Base-by-base conservation (phyloP, 2,329 filamentous ascomycete species). In the Lecanicillium sp. region DNA sequence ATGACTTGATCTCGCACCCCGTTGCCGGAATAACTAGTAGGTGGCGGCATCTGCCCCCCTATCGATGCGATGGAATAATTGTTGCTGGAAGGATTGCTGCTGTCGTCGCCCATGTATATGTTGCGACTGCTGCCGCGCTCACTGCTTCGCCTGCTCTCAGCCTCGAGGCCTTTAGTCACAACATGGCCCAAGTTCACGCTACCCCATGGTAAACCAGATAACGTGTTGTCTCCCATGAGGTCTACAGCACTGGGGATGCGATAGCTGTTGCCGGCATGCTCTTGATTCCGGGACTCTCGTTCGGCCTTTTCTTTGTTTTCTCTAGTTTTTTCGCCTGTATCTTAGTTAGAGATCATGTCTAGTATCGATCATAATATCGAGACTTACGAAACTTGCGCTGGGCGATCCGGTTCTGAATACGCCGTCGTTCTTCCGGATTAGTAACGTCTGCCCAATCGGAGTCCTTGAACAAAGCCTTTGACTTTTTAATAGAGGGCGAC, bases 401-500 rank as follows among this genome's bases (percentile, higher is more conserved):
- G 2, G 85, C 85, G 52, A 88, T 77, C 46, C 84, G 78, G 61
- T 90, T 90, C 62, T 90, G 86, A 43, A 89, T 84, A 51, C 84
- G 81, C 53, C 86, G 73, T 59, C 86, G 75, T 67, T 87, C 83
- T 51, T 81, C 81, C 0, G 83, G 83, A 56, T 89, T 84, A 6
- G 77, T 78, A 36, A 89, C 74, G 0, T 83, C 76, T 23, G 77
- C 73, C 86, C 86, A 90, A 66, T 87, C 79, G 53, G 85, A 75
- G 3, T 68, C 68, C 54, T 73, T 75, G 19, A n/a, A 62, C 41
- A 26, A 58, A 67, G 5, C 62, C 53, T 70, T 75, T 41, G 62
- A 56, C 48, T 67, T 72, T 48, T 68, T 71, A 4, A 63, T 63
- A 4, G 67, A 61, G 4, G 56, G 54, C 1, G 59, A 57, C 6